Percentiles rank a stretch among this genome's conserved stretches.
Evolutionary conservation across 129 eudicot species (phyloP).

Genomic region (Helichrysum umbraculigerum): DNA sequence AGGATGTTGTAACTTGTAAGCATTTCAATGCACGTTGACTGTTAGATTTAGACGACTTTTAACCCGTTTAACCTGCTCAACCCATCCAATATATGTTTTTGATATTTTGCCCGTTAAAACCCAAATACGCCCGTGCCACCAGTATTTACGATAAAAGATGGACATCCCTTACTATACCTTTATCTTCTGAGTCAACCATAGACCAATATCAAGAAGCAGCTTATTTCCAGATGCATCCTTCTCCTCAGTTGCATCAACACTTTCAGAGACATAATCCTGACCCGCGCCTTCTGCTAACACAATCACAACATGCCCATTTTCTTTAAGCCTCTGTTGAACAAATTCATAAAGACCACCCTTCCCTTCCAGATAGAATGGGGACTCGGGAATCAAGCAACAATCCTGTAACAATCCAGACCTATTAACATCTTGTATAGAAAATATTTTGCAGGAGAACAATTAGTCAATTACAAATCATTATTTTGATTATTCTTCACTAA

Average conservation of each 20-base stretch:
- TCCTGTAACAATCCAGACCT: conserved; percentile 58
- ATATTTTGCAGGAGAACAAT: neutral
- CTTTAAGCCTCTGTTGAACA: conserved; percentile 80
- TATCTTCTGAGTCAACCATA: conserved; percentile 68
- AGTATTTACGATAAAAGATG: neutral
- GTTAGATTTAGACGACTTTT: neutral
- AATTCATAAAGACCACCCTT: conserved; percentile 82
- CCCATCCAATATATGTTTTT: neutral
- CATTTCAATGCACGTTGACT: neutral
- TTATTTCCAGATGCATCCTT: conserved; percentile 90
- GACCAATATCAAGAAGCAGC: conserved; percentile 76
- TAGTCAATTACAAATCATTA: neutral
- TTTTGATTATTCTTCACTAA: neutral
- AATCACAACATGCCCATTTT: conserved; percentile 72
- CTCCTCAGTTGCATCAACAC: conserved; percentile 46
- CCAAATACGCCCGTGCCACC: neutral
- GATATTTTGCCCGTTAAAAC: neutral
- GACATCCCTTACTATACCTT: conserved; percentile 45
- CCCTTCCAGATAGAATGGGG: conserved; percentile 90
- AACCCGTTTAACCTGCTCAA: neutral
- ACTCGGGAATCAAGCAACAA: conserved; percentile 94
- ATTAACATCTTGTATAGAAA: conserved; percentile 28
- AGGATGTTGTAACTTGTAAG: neutral
- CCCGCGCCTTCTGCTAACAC: conserved; percentile 95
- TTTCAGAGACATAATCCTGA: conserved; percentile 70